Conservation (phyloP, 2,329 filamentous ascomycete genomes). For the Rhexocercosporidium sp. region DNA sequence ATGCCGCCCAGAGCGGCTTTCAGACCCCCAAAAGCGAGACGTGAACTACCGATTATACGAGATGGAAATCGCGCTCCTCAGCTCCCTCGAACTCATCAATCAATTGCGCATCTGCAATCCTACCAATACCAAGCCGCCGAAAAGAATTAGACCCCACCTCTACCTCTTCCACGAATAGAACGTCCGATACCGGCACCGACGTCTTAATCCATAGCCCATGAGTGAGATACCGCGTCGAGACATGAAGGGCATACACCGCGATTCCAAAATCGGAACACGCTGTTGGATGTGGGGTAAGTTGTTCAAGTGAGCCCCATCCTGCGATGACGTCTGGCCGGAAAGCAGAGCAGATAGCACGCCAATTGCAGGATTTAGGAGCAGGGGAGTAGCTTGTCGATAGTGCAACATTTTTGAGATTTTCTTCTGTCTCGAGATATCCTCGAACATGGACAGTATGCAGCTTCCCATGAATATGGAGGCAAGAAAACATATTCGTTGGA, state of each 20-base stretch:
- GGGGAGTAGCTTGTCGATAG: conserved; percentile 6
- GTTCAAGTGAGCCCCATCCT: conserved; percentile 14
- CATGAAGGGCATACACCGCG: conserved; percentile 8
- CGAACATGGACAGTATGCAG: conserved; percentile 6
- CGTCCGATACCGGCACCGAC: conserved; percentile 2
- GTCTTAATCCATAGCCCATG: neutral
- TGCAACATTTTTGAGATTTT: conserved; percentile 1
- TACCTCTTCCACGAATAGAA: conserved; percentile 6
- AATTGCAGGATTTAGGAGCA: conserved; percentile 4
- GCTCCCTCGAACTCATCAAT: neutral
- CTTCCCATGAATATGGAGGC: conserved; percentile 11
- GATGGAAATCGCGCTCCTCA: conserved; percentile 10
- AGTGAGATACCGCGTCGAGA: neutral
- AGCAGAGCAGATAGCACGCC: conserved; percentile 13
- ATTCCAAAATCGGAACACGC: neutral
- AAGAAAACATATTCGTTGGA: conserved; percentile 10
- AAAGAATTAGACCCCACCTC: conserved; percentile 5
- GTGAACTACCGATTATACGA: neutral
- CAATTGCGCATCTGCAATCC: conserved; percentile 12
- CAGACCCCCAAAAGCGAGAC: no score
- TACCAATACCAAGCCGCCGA: conserved; percentile 12
- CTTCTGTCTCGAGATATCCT: conserved; percentile 6
- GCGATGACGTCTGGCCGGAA: conserved; percentile 7
- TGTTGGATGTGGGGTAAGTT: neutral
- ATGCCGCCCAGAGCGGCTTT: no score